Evolutionary conservation across 2,329 filamentous ascomycete species (phyloP), one percentile per base, ranked within the genome.

Genomic region (Pezicula neosporulosa): DNA sequence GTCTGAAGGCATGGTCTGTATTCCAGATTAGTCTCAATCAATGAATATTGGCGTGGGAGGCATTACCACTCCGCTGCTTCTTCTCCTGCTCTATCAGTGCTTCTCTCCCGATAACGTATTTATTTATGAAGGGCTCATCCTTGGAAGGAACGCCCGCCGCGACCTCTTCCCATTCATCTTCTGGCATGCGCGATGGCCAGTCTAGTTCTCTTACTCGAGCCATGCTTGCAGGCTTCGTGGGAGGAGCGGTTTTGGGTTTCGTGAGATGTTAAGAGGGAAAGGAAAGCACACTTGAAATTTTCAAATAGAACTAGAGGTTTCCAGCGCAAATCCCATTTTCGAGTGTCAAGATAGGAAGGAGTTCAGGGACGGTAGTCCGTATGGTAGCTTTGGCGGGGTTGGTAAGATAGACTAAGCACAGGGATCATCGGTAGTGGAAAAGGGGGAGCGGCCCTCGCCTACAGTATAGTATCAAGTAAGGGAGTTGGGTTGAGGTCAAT

Each of bases 11-110:
- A 63, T 82, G 74, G 69, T 90, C 86, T 86, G 63, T 28, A 41
- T 18, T 24, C 13, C 24, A 27, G 63, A 49, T 66, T 15, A 49
- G 38, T 66, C 44, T 69, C 68, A 37, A 52, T 45, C 27, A 60
- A 60, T 67, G 63, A 66, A 48, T 47, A 49, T 27, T 38, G 13
- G 28, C 1, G 12, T 36, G 44, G 28, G 30, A 19, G 36, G 47
- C 42, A 50, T 56, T 68, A 88, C 90, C 91, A 67, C 90, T 91
- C 53, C 92, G 84, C 63, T 89, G 81, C 62, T 85, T 87, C 69
- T 89, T 86, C 68, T 97, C 94, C 65, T 96, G 81, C 16, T 77
- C 77, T 51, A 96, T 87, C 48, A 97, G 78, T 24, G 83, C 84
- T 60, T 86, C 79, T 47, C 92, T 82, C 19, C 90, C 90, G 41